Percentiles rank a stretch among this genome's conserved stretches.
Evolutionary conservation across 768 basidiomycete genomes (phyloP).

Genomic region (Auricularia cornea): DNA sequence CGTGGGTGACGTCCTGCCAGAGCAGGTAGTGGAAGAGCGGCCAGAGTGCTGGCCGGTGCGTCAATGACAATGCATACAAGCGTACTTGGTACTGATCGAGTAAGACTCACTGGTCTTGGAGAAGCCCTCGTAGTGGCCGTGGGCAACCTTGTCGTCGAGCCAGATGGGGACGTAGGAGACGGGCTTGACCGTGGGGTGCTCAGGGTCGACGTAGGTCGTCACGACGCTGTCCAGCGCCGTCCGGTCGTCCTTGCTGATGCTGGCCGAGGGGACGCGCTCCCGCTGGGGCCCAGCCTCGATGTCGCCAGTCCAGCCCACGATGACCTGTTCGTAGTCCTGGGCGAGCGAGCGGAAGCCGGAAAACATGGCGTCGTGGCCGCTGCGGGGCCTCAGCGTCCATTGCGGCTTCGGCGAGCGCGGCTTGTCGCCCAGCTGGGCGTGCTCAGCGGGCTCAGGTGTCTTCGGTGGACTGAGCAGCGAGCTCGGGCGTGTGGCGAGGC

Average conservation of each 20-base stretch:
- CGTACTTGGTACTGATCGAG: no score
- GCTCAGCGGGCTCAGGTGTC: conserved; percentile 46
- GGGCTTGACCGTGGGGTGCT: conserved; percentile 32
- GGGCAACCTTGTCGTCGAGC: conserved; percentile 96
- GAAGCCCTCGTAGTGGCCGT: conserved; percentile 96
- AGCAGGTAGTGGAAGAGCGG: conserved; percentile 99
- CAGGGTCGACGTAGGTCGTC: conserved; percentile 33
- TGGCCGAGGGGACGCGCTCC: conserved; percentile 37
- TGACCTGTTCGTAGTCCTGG: conserved; percentile 78
- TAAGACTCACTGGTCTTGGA: conserved; percentile 99
- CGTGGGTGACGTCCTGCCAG: conserved; percentile 99
- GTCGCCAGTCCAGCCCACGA: conserved; percentile 94
- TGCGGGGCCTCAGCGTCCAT: conserved; percentile 73
- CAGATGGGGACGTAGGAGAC: conserved; percentile 59
- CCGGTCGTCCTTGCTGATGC: conserved; percentile 54
- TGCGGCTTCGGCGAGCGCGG: conserved; percentile 20
- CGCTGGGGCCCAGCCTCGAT: conserved; percentile 41
- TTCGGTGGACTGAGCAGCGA: conserved; percentile 54
- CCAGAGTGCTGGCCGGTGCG: no score
- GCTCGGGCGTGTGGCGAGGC: conserved; percentile 36
- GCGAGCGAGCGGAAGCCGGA: conserved; percentile 83
- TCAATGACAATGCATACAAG: no score
- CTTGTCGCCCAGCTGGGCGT: conserved; percentile 7
- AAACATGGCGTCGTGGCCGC: conserved; percentile 93
- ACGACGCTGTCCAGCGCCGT: conserved; percentile 59